Conservation (phyloP, 2,329 filamentous ascomycete species). For the Cryphonectria radicalis region DNA sequence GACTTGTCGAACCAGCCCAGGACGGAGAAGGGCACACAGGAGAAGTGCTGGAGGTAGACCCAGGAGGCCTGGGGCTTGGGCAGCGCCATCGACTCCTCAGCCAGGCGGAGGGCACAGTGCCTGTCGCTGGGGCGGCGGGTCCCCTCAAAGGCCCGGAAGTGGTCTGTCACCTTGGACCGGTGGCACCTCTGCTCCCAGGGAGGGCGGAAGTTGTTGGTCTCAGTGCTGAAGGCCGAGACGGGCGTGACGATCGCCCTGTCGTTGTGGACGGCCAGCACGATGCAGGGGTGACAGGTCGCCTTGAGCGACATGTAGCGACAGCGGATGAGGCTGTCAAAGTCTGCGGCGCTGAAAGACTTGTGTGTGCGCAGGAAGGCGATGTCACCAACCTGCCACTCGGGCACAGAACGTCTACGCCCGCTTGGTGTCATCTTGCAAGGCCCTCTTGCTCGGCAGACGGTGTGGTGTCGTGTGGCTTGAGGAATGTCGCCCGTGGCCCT, state of each 20-base stretch:
- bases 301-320: constrained; percentile 28
- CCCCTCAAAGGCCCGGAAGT: constrained; percentile 41
- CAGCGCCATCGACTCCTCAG: constrained; percentile 29
- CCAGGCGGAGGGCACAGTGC: constrained; percentile 34
- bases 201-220: constrained; percentile 32
- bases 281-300: constrained; percentile 41
- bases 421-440: not conserved
- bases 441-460: not conserved
- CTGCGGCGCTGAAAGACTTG: constrained; percentile 26
- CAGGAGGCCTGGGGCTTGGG: constrained; percentile 33
- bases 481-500: not conserved
- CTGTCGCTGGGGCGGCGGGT: constrained; percentile 30
- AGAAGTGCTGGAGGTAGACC: constrained; percentile 31
- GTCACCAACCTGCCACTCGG: constrained; percentile 35
- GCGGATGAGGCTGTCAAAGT: constrained; percentile 32
- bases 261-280: constrained; percentile 36
- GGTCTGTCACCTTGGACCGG: constrained; percentile 30
- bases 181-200: constrained; percentile 40
- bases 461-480: no score
- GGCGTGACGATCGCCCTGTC: constrained; percentile 36
- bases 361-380: constrained; percentile 38
- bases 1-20: constrained; percentile 31
- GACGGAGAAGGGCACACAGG: constrained; percentile 30
- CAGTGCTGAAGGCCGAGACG: constrained; percentile 40
- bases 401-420: not conserved